Evolutionary conservation across 306 rosid genomes (phyloP).

Genomic region (Cyclanthera cordifolia): DNA sequence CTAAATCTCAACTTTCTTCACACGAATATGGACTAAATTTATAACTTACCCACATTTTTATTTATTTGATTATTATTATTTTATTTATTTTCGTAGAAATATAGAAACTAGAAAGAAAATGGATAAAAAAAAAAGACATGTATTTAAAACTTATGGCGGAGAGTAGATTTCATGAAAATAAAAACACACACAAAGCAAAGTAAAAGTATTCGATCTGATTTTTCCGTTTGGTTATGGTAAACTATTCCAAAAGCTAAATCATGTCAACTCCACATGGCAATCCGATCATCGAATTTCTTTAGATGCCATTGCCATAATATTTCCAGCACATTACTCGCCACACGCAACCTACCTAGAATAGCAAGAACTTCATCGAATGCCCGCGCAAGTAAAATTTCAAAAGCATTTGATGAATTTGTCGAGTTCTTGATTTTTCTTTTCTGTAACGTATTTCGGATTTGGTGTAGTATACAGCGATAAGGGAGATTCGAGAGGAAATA

Average conservation of each 20-base stretch:
- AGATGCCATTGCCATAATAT: background rate
- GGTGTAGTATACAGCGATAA: slow-evolving; percentile 10
- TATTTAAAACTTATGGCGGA: too few relatives aligned
- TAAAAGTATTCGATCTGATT: background rate
- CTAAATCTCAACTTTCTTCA: too few relatives aligned
- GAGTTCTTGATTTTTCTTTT: background rate
- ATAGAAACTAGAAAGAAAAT: too few relatives aligned
- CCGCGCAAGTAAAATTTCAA: background rate
- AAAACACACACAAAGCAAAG: too few relatives aligned
- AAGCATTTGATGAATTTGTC: background rate
- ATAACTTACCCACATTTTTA: too few relatives aligned
- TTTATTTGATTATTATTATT: too few relatives aligned
- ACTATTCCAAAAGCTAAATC: background rate
- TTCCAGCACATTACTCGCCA: background rate
- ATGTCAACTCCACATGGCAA: slow-evolving; percentile 5
- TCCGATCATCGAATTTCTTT: background rate
- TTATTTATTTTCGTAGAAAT: too few relatives aligned
- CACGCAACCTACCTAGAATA: background rate
- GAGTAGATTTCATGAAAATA: too few relatives aligned
- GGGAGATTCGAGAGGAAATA: slow-evolving; percentile 20
- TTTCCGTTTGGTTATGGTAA: background rate
- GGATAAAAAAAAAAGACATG: too few relatives aligned
- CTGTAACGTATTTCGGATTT: slow-evolving; percentile 12
- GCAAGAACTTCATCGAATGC: background rate
- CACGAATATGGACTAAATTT: too few relatives aligned